Base-by-base conservation (phyloP, 2,329 filamentous ascomycete species). In the Aspergillus aculeatinus region DNA sequence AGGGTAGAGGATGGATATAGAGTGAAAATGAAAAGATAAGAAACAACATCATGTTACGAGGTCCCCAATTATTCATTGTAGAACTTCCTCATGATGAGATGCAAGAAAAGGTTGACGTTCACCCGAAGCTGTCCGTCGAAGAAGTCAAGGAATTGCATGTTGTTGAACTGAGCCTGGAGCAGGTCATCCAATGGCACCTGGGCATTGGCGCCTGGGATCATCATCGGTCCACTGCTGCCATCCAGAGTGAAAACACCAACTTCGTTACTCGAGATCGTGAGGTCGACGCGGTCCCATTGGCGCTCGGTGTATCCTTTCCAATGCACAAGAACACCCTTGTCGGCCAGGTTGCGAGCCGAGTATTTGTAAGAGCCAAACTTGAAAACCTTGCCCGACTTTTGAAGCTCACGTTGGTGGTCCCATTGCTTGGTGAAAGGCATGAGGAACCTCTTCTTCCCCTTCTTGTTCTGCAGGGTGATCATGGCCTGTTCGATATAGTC, bases 401-500 rank as follows among this genome's bases (percentile, higher is more conserved):
- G 92, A 33, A 99, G 87, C 79, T 99, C 95, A 66, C 92, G 89
- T 80, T 98, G 92, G 78, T 99, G 95, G 77, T 97, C 96, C 86
- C 96, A 99, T 77, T 99, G 95, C 72, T 96, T 96, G 25, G 94
- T 97, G 76, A 99, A 99, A 14, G 95, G 95, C 75, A 99, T 85
- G 58, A 97, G 84, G 82, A 97, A 97, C 56, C 90, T 87, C 76
- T 96, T 96, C 80, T 96, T 96, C 63, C 89, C 93, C 79, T 97
- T 97, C 77, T 97, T 96, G 79, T 91, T 96, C 76, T 98, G 95
- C 60, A 99, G 82, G 4, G 96, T 99, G 61, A 93, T 85, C 91
- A 99, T 97, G 52, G 95, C 94, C 76, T 96, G 93, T 79, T 99
- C 96, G 72, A 99, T 96, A 78, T 99, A 99, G 79, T 99, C 92